Evolutionary conservation across 441 rosid genomes (phyloP).

Genomic region (Pelargonium citronellum): DNA sequence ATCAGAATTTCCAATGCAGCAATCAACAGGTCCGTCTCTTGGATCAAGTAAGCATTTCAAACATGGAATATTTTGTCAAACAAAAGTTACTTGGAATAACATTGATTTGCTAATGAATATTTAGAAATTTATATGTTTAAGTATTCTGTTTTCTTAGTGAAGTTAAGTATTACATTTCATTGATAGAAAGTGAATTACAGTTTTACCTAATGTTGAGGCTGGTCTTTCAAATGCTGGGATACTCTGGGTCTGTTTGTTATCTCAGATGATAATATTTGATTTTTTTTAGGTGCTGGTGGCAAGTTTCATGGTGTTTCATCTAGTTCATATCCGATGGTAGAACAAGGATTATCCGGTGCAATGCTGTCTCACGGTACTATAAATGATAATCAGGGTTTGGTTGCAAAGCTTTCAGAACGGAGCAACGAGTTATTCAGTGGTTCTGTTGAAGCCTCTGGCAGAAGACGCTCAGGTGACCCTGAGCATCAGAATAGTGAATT

Average conservation of each 20-base stretch:
- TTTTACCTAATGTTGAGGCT: background rate
- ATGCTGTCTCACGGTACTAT: slow-evolving; percentile 26
- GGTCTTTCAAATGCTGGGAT: background rate
- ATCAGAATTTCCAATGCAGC: slow-evolving; percentile 37
- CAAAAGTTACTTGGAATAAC: too few species aligned
- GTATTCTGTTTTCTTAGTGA: background rate
- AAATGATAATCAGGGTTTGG: slow-evolving; percentile 18
- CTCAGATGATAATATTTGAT: slow-evolving; percentile 20
- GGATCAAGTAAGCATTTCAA: slow-evolving; percentile 34
- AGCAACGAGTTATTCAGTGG: slow-evolving; percentile 16
- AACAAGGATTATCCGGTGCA: slow-evolving; percentile 37
- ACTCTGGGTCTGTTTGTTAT: slow-evolving; percentile 9
- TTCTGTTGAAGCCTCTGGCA: slow-evolving; percentile 3
- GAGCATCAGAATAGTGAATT: slow-evolving; percentile 29
- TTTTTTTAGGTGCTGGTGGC: slow-evolving; percentile 45
- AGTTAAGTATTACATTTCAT: background rate
- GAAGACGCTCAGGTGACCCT: slow-evolving; percentile 5
- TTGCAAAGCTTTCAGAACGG: slow-evolving; percentile 15
- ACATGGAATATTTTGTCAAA: background rate
- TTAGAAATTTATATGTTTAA: background rate
- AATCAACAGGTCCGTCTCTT: slow-evolving; percentile 31
- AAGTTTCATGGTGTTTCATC: slow-evolving; percentile 45
- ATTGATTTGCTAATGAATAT: background rate
- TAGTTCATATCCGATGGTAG: slow-evolving; percentile 35
- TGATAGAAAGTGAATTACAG: background rate